Conservation (phyloP, 768 basidiomycete genomes). For the Arthromyces matolae region DNA sequence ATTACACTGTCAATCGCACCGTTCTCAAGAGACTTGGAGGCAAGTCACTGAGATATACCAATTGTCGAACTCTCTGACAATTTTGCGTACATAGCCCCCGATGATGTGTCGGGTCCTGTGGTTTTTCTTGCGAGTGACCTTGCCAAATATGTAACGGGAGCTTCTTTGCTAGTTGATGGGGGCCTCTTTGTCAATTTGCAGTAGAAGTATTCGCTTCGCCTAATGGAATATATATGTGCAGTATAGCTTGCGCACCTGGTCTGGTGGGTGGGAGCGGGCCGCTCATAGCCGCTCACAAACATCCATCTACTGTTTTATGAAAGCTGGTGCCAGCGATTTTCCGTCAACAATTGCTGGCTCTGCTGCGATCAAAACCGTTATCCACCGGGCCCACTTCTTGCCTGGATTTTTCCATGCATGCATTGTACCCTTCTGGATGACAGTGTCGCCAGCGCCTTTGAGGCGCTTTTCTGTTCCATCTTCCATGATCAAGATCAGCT, state of each 20-base stretch:
- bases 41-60: constrained; percentile 21
- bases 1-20: constrained; percentile 62
- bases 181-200: constrained; percentile 75
- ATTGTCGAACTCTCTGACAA: not conserved
- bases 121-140: constrained; percentile 73
- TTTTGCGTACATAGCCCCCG: constrained; percentile 45
- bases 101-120: constrained; percentile 71
- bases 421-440: constrained; percentile 55
- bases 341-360: constrained; percentile 49
- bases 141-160: constrained; percentile 66
- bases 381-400: constrained; percentile 47
- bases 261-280: no score
- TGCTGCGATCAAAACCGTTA: constrained; percentile 50
- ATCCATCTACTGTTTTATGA: constrained; percentile 11
- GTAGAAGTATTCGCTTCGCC: no score
- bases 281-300: not conserved
- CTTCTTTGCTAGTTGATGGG: constrained; percentile 65
- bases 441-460: constrained; percentile 52
- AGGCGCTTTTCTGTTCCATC: constrained; percentile 52
- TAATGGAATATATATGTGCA: no score
- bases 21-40: constrained; percentile 64
- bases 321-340: constrained; percentile 32
- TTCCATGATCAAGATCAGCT: constrained; percentile 52
- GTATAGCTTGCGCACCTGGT: no score
- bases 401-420: constrained; percentile 64